Conservation (phyloP, 441 rosid species). For the Kokia cookei region DNA sequence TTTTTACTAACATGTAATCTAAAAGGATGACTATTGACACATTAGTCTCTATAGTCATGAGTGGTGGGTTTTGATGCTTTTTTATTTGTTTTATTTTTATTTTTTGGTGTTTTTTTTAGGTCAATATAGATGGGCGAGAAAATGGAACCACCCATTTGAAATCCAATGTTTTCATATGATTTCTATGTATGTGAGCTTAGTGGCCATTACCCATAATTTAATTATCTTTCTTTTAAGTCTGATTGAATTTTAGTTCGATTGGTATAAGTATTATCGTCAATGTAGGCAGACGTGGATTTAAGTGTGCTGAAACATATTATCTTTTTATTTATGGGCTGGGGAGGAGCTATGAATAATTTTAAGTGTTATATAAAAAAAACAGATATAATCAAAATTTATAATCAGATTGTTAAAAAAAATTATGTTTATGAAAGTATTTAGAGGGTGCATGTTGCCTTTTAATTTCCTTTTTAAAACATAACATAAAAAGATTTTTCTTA, state of each 20-base stretch:
- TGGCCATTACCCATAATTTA: slow-evolving; percentile 26
- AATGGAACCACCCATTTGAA: slow-evolving; percentile 22
- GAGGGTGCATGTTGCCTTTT: neutral
- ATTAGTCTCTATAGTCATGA: slow-evolving; percentile 33
- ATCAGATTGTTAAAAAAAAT: too few species aligned
- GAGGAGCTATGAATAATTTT: too few species aligned
- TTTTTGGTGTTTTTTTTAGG: neutral
- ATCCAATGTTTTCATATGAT: neutral
- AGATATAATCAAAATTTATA: too few species aligned
- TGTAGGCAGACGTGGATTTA: too few species aligned
- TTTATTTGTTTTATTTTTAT: neutral
- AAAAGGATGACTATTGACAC: slow-evolving; percentile 19
- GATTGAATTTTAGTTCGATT: too few species aligned
- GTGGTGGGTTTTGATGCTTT: slow-evolving; percentile 22
- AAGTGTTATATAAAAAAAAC: too few species aligned
- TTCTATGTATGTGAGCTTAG: slow-evolving; percentile 13
- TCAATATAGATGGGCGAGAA: slow-evolving; percentile 49
- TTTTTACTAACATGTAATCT: slow-evolving; percentile 46
- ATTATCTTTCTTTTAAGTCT: neutral
- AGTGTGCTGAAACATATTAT: too few species aligned
- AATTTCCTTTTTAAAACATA: neutral
- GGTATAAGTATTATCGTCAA: too few species aligned
- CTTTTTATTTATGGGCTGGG: too few species aligned
- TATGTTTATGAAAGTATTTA: neutral
- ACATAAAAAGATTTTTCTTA: neutral